Base-by-base conservation (phyloP, 2,329 filamentous ascomycete species). In the Zymoseptoria brevis region DNA sequence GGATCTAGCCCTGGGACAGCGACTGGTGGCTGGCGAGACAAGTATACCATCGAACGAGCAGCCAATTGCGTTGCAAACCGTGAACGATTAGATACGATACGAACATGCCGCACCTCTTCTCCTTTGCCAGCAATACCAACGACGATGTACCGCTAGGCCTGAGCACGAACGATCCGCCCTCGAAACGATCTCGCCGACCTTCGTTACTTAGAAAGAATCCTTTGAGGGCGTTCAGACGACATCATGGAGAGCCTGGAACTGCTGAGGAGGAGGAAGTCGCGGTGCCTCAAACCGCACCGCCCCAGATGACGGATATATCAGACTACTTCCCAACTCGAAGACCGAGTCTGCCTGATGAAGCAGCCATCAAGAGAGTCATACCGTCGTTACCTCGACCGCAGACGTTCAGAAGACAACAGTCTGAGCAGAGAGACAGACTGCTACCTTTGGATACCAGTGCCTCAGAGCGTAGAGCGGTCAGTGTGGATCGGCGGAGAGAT, bases 401-500 rank as follows among this genome's bases (percentile, higher is more conserved):
- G 67, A 95, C 90, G 0, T 91, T 95, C 75, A 88, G 86, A 74
- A 84, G 91, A 67, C 90, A 93, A 73, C 83, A 88, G 71, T 93
- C 90, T 26, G 92, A 96, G 74, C 82, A 83, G 63, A 83, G 90
- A 66, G 84, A 88, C 66, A 87, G 85, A 68, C 79, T 96, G 57
- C 79, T 87, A 60, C 85, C 88, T 51, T 79, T 85, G 50, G 78
- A 86, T 53, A 81, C 83, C 5, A 82, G 84, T 30, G 75, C 80
- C 24, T 81, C 82, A 48, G 88, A 91, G 74, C 83, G 88, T 65
- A 83, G 90, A 69, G 85, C 89, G 9, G 79, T 85, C 13, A 93
- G 88, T 8, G 80, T 83, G 53, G 87, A 83, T 68, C 77, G 77
- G 63, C 72, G 74, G 55, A 61, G 71, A 72, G 65, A 73, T 64